Conservation (phyloP, 2,329 filamentous ascomycete species). For the Paecilomyces formosus region DNA sequence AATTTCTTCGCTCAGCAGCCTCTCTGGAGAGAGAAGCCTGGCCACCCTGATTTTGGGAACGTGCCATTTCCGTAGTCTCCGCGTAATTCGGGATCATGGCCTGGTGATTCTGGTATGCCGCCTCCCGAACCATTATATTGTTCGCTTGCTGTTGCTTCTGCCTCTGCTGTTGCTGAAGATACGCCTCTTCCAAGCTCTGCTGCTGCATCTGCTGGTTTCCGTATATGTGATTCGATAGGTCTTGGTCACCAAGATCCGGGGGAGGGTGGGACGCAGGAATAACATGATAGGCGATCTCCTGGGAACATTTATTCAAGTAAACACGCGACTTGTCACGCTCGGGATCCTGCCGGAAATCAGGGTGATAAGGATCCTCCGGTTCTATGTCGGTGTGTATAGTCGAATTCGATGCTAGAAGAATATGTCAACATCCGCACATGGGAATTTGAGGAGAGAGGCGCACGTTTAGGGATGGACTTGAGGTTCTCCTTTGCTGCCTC, state of each 20-base stretch:
- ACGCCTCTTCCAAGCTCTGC: constrained; percentile 53
- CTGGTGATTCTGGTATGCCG: constrained; percentile 53
- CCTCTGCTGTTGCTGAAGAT: constrained; percentile 49
- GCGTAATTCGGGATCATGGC: constrained; percentile 45
- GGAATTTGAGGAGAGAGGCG: constrained; percentile 2
- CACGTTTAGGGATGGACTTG: constrained; percentile 32
- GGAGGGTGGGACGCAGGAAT: constrained; percentile 57
- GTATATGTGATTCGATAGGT: constrained; percentile 38
- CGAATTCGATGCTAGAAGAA: constrained; percentile 33
- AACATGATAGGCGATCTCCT: constrained; percentile 62
- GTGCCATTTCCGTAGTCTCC: constrained; percentile 31
- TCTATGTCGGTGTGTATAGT: constrained; percentile 39
- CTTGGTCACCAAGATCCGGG: constrained; percentile 41
- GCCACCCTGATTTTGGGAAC: constrained; percentile 37
- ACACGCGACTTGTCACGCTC: constrained; percentile 56
- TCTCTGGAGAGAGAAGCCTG: constrained; percentile 33
- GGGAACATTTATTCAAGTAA: constrained; percentile 59
- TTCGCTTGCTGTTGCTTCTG: constrained; percentile 36
- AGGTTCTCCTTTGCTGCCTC: constrained; percentile 40
- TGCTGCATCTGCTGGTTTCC: constrained; percentile 45
- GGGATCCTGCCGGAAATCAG: constrained; percentile 49
- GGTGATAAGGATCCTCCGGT: constrained; percentile 33
- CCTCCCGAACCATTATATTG: constrained; percentile 43
- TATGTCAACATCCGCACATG: background rate
- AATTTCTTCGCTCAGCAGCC: constrained; percentile 30